phyloP scores from a whole-genome alignment of 2,329 filamentous ascomycete species.

The Sporothrix humicola region DNA sequence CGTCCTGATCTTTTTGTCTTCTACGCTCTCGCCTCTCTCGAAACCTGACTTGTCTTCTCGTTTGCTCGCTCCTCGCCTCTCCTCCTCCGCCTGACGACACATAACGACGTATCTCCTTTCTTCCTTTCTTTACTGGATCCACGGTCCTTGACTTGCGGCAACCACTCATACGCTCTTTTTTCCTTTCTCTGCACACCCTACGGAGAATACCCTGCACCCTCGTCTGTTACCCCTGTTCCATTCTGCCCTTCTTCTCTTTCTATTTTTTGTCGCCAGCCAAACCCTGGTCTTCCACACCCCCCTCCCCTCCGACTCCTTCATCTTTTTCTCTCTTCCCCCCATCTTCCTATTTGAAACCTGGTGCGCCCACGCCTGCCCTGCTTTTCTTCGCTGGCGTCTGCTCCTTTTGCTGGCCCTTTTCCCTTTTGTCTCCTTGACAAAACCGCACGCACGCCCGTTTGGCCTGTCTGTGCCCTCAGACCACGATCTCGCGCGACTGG shows the following conservation, averaged over 20 bases:
- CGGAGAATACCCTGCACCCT: not conserved
- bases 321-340: not conserved
- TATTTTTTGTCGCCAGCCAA: constrained; percentile 10
- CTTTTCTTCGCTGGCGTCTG: constrained; percentile 26
- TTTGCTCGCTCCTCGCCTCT: constrained; percentile 6
- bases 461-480: constrained; percentile 30
- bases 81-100: not conserved
- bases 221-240: constrained; percentile 20
- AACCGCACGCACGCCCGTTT: constrained; percentile 19
- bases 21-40: not conserved
- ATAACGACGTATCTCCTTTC: not conserved
- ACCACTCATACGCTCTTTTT: not conserved
- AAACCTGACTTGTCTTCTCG: not conserved
- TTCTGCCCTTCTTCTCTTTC: not conserved
- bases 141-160: constrained; percentile 4
- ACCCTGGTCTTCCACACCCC: constrained; percentile 9
- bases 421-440: constrained; percentile 14
- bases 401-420: constrained; percentile 23
- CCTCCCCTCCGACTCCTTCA: constrained; percentile 15
- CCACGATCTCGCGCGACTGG: constrained; percentile 32
- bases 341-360: constrained; percentile 38
- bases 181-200: constrained; percentile 18
- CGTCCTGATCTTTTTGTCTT: constrained; percentile 2
- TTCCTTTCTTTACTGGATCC: not conserved
- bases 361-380: constrained; percentile 34